Evolutionary conservation across 306 rosid genomes (phyloP), one percentile per base, ranked within the genome.

Genomic region (Cicer pinnatifidum): DNA sequence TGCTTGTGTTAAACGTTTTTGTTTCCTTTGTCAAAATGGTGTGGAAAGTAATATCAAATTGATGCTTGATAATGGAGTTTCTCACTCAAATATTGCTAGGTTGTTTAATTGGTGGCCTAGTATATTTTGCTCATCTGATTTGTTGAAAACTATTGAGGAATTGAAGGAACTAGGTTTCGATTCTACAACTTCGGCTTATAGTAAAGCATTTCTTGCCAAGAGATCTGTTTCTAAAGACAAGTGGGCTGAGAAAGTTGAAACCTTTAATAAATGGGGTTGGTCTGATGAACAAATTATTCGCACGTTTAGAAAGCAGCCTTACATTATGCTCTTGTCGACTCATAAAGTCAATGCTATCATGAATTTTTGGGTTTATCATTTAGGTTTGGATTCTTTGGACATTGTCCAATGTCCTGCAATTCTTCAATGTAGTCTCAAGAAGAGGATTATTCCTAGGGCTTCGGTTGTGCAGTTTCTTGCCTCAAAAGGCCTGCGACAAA

Each of bases 241-340:
- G 0, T 85, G 85, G 89, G 65, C 79, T 19, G 78, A 67, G 10
- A 89, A 86, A 67, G 73, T 83, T 7, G 72, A 80, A 11, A 37
- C 43, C 45, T 87, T 50, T 46, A 84, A 69, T 76, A 78, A 60
- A 20, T 89, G 89, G 90, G 96, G 96, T n/a, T 89, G 80, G 83
- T 65, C 82, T 16, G 84, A 87, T 19, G 85, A 86, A 11, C 9
- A 8, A 0, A 33, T 57, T 83, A 39, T 19, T 37, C 10, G 40
- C 17, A 81, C 85, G 0, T 87, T 85, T 65, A 9, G 44, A 56
- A 80, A 5, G 80, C 15, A 33, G 7, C 92, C 90, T 0, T 11
- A 6, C 11, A 78, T 60, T 61, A 71, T 89, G 81, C 11, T 43
- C 38, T 0, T 12, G 4, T 90, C 90, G 0, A 68, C 40, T 40